Evolutionary conservation across 2,329 filamentous ascomycete genomes (phyloP).

Genomic region (Stemphylium lycopersici): DNA sequence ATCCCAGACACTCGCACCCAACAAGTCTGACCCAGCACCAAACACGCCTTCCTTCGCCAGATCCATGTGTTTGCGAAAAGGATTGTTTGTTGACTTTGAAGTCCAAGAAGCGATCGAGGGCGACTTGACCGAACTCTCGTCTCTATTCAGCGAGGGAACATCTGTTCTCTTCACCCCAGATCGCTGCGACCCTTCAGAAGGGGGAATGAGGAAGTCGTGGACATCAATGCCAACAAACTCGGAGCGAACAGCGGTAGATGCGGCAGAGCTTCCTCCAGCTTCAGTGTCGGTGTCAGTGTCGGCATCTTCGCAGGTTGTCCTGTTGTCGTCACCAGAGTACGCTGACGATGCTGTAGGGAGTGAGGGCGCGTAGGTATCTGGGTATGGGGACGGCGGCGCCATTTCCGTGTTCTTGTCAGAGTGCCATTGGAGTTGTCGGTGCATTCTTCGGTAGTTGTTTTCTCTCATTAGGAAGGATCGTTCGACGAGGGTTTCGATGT

Average conservation of each 20-base stretch:
- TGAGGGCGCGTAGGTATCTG: not conserved
- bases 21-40: no score
- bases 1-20: not conserved
- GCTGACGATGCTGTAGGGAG: not conserved
- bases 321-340: not conserved
- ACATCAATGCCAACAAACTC: not conserved
- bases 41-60: not conserved
- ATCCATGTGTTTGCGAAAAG: not conserved
- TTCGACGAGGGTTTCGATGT: slow-evolving; percentile 1
- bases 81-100: slow-evolving; percentile 6
- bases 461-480: slow-evolving; percentile 1
- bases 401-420: not conserved
- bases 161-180: not conserved
- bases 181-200: not conserved
- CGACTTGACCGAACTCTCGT: not conserved
- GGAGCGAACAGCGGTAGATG: not conserved
- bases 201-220: not conserved
- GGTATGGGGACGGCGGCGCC: not conserved
- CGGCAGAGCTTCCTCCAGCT: not conserved
- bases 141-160: not conserved
- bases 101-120: not conserved
- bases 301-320: not conserved
- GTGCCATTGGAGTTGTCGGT: slow-evolving; percentile 3
- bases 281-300: not conserved
- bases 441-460: not conserved